Evolutionary conservation across 1,139 yeast genomes (phyloP), one percentile per base, ranked within the genome.

Genomic region (Kodamaea derodonti): DNA sequence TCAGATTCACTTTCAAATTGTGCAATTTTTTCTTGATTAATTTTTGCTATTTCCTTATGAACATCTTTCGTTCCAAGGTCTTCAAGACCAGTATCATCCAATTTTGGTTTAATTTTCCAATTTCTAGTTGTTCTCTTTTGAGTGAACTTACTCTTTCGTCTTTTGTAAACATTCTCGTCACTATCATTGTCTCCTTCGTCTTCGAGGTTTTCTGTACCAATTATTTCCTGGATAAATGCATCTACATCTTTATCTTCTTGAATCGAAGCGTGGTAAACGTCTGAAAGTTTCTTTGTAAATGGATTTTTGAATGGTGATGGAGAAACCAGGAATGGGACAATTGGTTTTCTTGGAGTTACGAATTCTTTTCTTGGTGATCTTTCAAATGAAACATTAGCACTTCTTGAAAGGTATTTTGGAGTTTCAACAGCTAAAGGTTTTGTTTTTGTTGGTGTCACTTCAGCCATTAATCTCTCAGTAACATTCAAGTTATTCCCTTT

Each of bases 121-220:
- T 82, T 65, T 43, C 82, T 64, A 0, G 87, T 80, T 3, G 79
- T 73, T 49, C 90, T 62, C 59, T 81, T 82, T 33, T 75, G 82
- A 0, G 80, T 61, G 57, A 53, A 52, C 33, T 61, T 65, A n/a
- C n/a, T n/a, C 30, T 38, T 45, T 38, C 62, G 61, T 48, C 56
- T 62, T 38, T 45, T 48, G 30, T 30, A 48, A 32, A 29, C 42
- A 7, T 42, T 49, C 10, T 43, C 54, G 16, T 27, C 49, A 14
- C 36, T 54, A 4, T 42, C 55, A 30, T 44, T 38, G 5, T 45
- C 54, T 13, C 42, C 43, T 29, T 45, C 53, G 11, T 45, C 45
- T 15, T 46, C 49, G 15, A 30, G 24, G 11, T 33, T 29, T 8
- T 18, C 30, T 17, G 36, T 26, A 7, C 13, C 26, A n/a, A 20